Base-by-base conservation (phyloP, 176 grass and related monocot genomes). In the Zea luxurians region DNA sequence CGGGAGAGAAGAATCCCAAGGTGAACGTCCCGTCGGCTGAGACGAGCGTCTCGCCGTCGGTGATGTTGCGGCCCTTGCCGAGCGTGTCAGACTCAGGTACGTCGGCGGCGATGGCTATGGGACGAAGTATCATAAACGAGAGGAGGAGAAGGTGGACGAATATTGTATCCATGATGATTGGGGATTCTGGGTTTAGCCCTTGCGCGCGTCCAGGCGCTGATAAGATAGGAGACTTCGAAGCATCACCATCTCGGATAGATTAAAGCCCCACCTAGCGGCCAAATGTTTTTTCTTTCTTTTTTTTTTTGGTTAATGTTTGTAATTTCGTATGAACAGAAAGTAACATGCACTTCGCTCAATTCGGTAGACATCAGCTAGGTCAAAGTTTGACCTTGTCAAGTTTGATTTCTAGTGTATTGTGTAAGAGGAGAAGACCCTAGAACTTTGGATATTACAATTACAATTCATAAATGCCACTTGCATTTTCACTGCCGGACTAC, bases 1-100 rank as follows among this genome's bases (percentile, higher is more conserved):
- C 71, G 8, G 53, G 83, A 1, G 83, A 79, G 79, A 86, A 83
- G 79, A 86, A 90, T 2, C 88, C 83, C 12, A 89, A 8, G 27
- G 55, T 78, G 16, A 90, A 90, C 1, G 27, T 48, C 6, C 88
- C 79, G 5, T 36, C 69, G 11, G 80, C 63, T 1, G 83, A 90
- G 61, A 83, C 46, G 13, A 90, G 66, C 12, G 62, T 83, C 17
- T 37, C 59, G 15, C 18, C n/a, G 41, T 38, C 78, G 15, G 78
- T 81, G 55, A 81, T 81, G 78, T 81, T 81, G 2, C 52, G 3
- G n/a, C 21, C 52, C 42, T 71, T 61, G 67, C 45, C 4, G 10
- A 71, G 27, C 9, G 55, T 38, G 17, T 71, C 78, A 0, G 75
- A 15, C 5, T 71, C 78, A 0, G 75, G 9, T 3, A 34, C 15